These are phyloP conservation scores for Botryotinia convoluta DNA, from an alignment of 2,329 filamentous ascomycete species.

Conservation along the genomic window DNA sequence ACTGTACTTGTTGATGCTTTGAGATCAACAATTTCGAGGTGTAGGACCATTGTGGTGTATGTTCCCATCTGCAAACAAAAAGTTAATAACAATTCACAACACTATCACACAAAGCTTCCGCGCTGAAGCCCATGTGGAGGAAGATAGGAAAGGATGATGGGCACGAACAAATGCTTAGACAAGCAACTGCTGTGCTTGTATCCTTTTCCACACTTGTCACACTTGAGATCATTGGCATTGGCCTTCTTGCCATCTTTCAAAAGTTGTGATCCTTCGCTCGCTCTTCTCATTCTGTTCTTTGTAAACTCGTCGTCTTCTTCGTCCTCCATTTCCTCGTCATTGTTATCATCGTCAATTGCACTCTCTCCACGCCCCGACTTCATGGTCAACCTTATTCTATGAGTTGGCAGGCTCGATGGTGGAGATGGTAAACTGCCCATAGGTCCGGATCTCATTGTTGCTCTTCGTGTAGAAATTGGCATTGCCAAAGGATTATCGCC, in stretches of 20 bases:
- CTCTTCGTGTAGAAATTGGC: slow-evolving; percentile 62
- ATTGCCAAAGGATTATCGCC: slow-evolving; percentile 56
- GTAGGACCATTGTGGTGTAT: slow-evolving; percentile 95
- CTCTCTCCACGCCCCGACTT: slow-evolving; percentile 54
- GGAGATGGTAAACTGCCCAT: slow-evolving; percentile 60
- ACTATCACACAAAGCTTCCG: slow-evolving; percentile 41
- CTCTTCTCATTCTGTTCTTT: slow-evolving; percentile 55
- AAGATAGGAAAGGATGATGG: slow-evolving; percentile 50
- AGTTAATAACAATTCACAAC: slow-evolving; percentile 37
- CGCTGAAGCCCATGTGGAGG: slow-evolving; percentile 41
- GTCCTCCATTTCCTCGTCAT: slow-evolving; percentile 55
- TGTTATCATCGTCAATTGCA: slow-evolving; percentile 67
- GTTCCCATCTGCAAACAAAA: slow-evolving; percentile 79
- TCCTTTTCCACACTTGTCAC: slow-evolving; percentile 97
- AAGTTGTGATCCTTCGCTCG: slow-evolving; percentile 84
- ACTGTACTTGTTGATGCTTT: slow-evolving; percentile 98
- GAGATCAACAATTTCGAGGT: slow-evolving; percentile 98
- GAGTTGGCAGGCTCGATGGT: slow-evolving; percentile 65
- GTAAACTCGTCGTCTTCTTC: slow-evolving; percentile 43
- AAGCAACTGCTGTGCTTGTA: slow-evolving; percentile 99
- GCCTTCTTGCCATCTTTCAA: slow-evolving; percentile 76
- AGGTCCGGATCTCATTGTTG: slow-evolving; percentile 56
- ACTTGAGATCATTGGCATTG: slow-evolving; percentile 82
- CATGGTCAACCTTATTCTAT: slow-evolving; percentile 48
- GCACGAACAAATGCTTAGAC: slow-evolving; percentile 99